phyloP scores from a whole-genome alignment of 2,329 filamentous ascomycete genomes.

The Nemania diffusa region DNA sequence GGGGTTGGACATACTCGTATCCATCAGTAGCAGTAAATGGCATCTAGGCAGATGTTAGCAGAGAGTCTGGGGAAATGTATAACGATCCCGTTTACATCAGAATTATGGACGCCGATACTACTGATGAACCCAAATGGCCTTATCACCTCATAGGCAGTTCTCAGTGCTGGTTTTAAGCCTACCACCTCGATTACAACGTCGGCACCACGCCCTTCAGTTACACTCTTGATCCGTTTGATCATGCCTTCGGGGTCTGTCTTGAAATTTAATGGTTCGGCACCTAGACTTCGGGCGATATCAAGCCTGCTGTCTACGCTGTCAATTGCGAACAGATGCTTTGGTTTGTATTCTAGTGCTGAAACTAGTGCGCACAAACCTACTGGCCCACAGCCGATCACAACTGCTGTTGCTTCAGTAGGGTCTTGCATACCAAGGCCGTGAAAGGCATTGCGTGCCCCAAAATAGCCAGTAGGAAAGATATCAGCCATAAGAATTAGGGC shows the following conservation, averaged over 20 bases:
- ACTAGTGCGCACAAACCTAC: constrained; percentile 87
- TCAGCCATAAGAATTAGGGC: constrained; percentile 89
- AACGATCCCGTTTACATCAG: constrained; percentile 63
- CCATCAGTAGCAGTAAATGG: constrained; percentile 74
- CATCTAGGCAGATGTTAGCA: constrained; percentile 59
- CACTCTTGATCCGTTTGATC: constrained; percentile 74
- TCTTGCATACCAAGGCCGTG: constrained; percentile 67
- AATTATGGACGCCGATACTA: constrained; percentile 81
- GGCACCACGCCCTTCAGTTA: constrained; percentile 82
- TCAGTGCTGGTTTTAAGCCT: constrained; percentile 74
- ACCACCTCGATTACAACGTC: constrained; percentile 87
- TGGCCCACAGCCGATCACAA: constrained; percentile 85
- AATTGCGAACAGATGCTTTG: constrained; percentile 80
- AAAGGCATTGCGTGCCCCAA: constrained; percentile 83
- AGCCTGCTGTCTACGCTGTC: constrained; percentile 81
- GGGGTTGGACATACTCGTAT: constrained; percentile 57
- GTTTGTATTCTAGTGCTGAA: constrained; percentile 78
- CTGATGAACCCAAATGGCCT: constrained; percentile 78
- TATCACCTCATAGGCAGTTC: constrained; percentile 76
- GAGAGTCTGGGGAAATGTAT: background rate
- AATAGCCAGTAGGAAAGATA: constrained; percentile 89
- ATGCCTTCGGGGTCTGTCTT: constrained; percentile 72
- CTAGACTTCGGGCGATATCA: constrained; percentile 75
- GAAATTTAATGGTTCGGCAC: constrained; percentile 87
- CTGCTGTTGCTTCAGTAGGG: constrained; percentile 74